Conservation (phyloP, 2,329 filamentous ascomycete species). For the Calonectria henricotiae region DNA sequence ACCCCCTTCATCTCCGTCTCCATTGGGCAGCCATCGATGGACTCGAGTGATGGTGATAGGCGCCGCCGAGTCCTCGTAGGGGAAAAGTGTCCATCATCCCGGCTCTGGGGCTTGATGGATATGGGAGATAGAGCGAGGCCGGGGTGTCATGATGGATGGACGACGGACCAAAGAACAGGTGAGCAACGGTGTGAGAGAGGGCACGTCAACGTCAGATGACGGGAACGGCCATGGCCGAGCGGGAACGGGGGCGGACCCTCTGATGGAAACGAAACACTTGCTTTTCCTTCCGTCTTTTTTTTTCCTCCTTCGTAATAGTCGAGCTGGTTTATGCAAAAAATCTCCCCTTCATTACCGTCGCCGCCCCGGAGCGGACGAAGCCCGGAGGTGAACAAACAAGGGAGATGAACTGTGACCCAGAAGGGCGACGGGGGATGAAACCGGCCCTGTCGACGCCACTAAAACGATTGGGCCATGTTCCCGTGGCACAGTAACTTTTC, state of each 20-base stretch:
- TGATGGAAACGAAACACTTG: constrained; percentile 33
- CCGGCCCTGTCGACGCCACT: constrained; percentile 4
- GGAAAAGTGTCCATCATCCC: constrained; percentile 32
- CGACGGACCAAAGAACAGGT: constrained; percentile 16
- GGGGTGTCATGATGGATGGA: constrained; percentile 16
- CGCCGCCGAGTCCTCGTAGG: constrained; percentile 46
- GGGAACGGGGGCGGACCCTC: constrained; percentile 15
- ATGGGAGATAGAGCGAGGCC: constrained; percentile 15
- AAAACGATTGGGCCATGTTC: constrained; percentile 19
- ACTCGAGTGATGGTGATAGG: constrained; percentile 45
- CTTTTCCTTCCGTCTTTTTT: not conserved
- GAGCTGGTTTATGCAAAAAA: constrained; percentile 10
- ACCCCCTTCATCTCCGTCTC: constrained; percentile 39
- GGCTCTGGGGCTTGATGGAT: not conserved
- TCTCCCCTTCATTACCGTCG: constrained; percentile 2
- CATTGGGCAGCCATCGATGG: constrained; percentile 37
- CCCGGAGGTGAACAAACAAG: not conserved
- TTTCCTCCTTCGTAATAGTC: not conserved
- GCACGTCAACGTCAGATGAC: constrained; percentile 23
- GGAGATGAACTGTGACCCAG: constrained; percentile 12
- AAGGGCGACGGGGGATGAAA: not conserved
- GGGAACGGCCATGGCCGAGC: constrained; percentile 28
- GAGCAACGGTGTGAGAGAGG: not conserved
- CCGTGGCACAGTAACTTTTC: constrained; percentile 20
- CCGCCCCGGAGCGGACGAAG: constrained; percentile 5